Conservation (phyloP, 345 rosid species). For the Zanthoxylum bungeanum region DNA sequence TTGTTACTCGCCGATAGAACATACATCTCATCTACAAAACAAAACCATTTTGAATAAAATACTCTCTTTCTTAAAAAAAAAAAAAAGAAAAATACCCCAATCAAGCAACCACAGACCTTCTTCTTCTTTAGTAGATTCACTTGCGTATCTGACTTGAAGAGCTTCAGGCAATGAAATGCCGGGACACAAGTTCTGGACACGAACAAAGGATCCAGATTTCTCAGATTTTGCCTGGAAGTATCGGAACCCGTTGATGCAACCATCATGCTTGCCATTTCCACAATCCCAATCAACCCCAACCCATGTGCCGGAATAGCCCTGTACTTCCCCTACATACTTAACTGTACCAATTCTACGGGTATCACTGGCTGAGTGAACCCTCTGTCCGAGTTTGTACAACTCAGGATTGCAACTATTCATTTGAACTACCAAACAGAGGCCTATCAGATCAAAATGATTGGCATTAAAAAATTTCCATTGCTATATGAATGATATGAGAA, state of each 20-base stretch:
- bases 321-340: constrained; percentile 63
- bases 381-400: constrained; percentile 50
- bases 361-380: constrained; percentile 65
- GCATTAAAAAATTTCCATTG: not conserved
- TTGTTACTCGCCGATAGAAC: constrained; percentile 77
- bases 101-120: constrained; percentile 44
- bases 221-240: constrained; percentile 61
- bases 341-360: constrained; percentile 70
- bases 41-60: not conserved
- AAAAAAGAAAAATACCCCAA: not conserved
- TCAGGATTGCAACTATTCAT: constrained; percentile 1
- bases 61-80: not conserved
- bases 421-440: not conserved
- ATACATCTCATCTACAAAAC: constrained; percentile 82
- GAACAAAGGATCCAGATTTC: constrained; percentile 68
- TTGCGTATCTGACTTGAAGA: constrained; percentile 62
- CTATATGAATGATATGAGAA: not conserved
- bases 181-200: constrained; percentile 55
- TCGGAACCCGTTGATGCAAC: constrained; percentile 64
- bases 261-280: constrained; percentile 77
- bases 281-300: constrained; percentile 90
- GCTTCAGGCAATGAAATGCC: constrained; percentile 71
- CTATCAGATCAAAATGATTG: no score
- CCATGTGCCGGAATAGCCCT: constrained; percentile 68
- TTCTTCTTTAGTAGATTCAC: constrained; percentile 61